Conservation (phyloP, 2,329 filamentous ascomycete genomes). For the Neophaeococcomyces aloes region DNA sequence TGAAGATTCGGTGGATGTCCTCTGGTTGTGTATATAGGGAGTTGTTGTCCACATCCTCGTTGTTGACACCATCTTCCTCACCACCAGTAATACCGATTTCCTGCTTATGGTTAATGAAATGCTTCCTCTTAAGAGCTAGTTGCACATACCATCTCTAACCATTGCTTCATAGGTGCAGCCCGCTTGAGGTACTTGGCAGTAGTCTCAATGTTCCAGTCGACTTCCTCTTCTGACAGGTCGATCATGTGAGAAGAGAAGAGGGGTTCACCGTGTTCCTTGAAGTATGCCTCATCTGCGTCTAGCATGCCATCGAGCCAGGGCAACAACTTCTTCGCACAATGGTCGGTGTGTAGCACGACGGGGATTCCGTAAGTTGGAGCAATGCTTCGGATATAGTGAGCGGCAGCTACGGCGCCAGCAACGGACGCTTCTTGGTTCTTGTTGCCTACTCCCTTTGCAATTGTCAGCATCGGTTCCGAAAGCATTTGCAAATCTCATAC, state of each 20-base stretch:
- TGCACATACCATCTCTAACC: constrained; percentile 80
- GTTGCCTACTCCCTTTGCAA: constrained; percentile 59
- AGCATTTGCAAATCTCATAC: constrained; percentile 29
- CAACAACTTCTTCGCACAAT: constrained; percentile 98
- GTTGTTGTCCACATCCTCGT: constrained; percentile 94
- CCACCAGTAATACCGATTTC: constrained; percentile 92
- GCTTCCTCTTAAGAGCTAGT: neutral
- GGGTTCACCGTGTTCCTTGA: constrained; percentile 84
- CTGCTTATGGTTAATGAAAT: constrained; percentile 25
- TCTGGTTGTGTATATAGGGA: constrained; percentile 96
- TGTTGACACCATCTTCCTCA: constrained; percentile 98
- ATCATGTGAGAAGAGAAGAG: constrained; percentile 99
- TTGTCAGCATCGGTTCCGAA: constrained; percentile 6
- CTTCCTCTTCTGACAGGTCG: constrained; percentile 83
- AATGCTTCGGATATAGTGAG: constrained; percentile 84
- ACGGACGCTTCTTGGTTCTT: constrained; percentile 78
- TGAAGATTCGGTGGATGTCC: constrained; percentile 87
- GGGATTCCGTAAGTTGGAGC: constrained; percentile 81
- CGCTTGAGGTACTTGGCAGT: constrained; percentile 91
- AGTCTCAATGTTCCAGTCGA: constrained; percentile 83
- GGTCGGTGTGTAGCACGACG: constrained; percentile 91
- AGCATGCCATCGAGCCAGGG: constrained; percentile 96
- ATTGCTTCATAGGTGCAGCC: constrained; percentile 93
- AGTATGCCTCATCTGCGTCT: constrained; percentile 86
- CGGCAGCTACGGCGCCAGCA: constrained; percentile 74